phyloP scores from a whole-genome alignment of 202 grass and related monocot genomes.

The Schoenoplectus tabernaemontani region DNA sequence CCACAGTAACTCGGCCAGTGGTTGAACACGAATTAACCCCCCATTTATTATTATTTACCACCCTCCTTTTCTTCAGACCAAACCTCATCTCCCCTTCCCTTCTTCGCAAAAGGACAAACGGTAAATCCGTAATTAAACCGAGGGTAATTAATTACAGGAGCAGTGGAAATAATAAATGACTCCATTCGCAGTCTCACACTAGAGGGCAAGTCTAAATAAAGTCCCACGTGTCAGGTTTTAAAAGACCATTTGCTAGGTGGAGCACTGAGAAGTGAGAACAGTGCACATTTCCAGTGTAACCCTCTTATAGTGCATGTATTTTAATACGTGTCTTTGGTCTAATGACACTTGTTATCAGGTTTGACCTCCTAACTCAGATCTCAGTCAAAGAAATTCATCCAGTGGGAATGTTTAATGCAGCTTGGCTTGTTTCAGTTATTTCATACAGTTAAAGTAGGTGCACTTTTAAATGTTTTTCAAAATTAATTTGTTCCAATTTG shows the following conservation, averaged over 20 bases:
- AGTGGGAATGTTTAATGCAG: neutral
- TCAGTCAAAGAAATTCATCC: neutral
- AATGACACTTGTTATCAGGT: constrained; percentile 1
- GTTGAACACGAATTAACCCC: constrained; percentile 23
- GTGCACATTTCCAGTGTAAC: neutral
- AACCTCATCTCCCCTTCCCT: neutral
- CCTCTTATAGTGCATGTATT: neutral
- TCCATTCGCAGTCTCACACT: constrained; percentile 4
- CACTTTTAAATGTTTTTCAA: neutral
- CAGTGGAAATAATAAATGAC: neutral
- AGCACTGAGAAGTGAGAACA: neutral
- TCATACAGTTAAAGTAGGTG: neutral
- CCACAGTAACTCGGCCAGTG: constrained; percentile 16
- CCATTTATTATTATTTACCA: constrained; percentile 22
- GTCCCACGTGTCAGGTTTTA: constrained; percentile 8
- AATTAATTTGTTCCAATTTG: neutral
- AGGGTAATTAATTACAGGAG: neutral
- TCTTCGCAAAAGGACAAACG: neutral
- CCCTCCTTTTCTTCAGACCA: neutral
- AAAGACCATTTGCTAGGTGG: neutral
- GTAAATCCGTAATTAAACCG: neutral
- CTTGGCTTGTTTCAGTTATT: neutral
- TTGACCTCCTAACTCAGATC: neutral
- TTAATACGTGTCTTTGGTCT: constrained; percentile 5
- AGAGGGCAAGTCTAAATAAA: neutral